Evolutionary conservation across 441 rosid genomes (phyloP).

Genomic region (Theobroma grandiflorum): DNA sequence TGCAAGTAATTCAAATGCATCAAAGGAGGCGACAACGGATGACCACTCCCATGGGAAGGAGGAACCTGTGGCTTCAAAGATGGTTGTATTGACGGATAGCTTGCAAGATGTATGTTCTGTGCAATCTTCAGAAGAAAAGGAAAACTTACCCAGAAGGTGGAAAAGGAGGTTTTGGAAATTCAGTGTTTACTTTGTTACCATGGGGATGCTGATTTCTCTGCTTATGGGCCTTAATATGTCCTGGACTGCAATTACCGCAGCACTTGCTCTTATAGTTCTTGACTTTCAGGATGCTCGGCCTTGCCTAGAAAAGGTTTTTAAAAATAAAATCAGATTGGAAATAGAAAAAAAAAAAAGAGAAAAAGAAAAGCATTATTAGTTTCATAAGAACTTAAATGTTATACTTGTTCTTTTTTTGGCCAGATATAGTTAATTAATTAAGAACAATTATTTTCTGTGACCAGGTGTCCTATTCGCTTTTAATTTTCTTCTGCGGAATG

Average conservation of each 20-base stretch:
- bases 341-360: not conserved
- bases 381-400: not conserved
- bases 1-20: slow-evolving; percentile 41
- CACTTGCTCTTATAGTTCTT: slow-evolving; percentile 76
- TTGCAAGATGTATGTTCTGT: slow-evolving; percentile 10
- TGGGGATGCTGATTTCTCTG: slow-evolving; percentile 73
- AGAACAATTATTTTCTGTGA: slow-evolving; percentile 12
- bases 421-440: not conserved
- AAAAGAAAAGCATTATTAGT: not conserved
- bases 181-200: slow-evolving; percentile 61
- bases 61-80: slow-evolving; percentile 29
- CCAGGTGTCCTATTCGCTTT: slow-evolving; percentile 80
- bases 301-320: slow-evolving; percentile 69
- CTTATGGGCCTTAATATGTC: slow-evolving; percentile 81
- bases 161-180: slow-evolving; percentile 60
- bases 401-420: no score
- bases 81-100: slow-evolving; percentile 18
- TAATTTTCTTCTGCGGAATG: slow-evolving; percentile 90
- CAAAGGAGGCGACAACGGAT: slow-evolving; percentile 37
- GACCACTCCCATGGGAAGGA: slow-evolving; percentile 38
- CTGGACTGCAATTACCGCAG: slow-evolving; percentile 88
- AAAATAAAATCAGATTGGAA: not conserved
- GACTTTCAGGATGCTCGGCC: slow-evolving; percentile 85
- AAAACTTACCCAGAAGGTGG: slow-evolving; percentile 39
- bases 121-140: slow-evolving; percentile 28